These are phyloP conservation scores for Lichtheimia corymbifera DNA, from an alignment of 371 early-diverging fungal genomes.

Conservation along the genomic window DNA sequence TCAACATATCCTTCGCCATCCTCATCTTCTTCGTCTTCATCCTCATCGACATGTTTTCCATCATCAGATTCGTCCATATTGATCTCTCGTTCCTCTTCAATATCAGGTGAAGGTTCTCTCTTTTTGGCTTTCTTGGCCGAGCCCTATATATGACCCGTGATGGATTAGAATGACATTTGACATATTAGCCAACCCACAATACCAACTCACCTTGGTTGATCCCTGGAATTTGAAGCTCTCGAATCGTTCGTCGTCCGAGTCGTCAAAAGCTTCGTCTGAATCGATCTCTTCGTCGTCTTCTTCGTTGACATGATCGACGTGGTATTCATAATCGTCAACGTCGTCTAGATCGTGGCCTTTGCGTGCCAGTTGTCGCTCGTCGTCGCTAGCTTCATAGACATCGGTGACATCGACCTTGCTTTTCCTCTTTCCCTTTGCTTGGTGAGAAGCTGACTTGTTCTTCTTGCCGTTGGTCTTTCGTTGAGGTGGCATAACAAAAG, in stretches of 20 bases:
- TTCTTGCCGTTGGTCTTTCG: conserved; percentile 3
- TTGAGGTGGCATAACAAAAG: conserved; percentile 16
- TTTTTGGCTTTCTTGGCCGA: conserved; percentile 9
- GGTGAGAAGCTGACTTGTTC: neutral
- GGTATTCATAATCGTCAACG: conserved; percentile 78
- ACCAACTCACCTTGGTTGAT: conserved; percentile 25
- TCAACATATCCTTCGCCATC: conserved; percentile 59
- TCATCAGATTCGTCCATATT: conserved; percentile 52
- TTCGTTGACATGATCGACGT: conserved; percentile 67
- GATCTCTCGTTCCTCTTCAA: conserved; percentile 38
- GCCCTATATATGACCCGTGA: neutral
- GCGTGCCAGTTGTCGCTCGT: conserved; percentile 47
- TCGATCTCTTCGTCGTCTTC: conserved; percentile 95
- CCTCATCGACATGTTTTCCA: conserved; percentile 51
- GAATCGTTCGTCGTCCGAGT: conserved; percentile 82
- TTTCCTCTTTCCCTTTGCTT: conserved; percentile 13
- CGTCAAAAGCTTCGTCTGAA: conserved; percentile 89
- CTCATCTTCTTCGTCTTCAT: conserved; percentile 55
- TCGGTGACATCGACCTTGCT: conserved; percentile 22
- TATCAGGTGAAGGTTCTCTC: neutral
- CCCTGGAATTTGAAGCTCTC: conserved; percentile 66
- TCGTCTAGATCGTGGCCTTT: conserved; percentile 67
- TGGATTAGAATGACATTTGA: no score
- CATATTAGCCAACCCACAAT: no score
- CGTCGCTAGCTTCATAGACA: conserved; percentile 62